These are phyloP conservation scores for Geopyxis carbonaria DNA, from an alignment of 495 filamentous ascomycete species.

Conservation along the genomic window DNA sequence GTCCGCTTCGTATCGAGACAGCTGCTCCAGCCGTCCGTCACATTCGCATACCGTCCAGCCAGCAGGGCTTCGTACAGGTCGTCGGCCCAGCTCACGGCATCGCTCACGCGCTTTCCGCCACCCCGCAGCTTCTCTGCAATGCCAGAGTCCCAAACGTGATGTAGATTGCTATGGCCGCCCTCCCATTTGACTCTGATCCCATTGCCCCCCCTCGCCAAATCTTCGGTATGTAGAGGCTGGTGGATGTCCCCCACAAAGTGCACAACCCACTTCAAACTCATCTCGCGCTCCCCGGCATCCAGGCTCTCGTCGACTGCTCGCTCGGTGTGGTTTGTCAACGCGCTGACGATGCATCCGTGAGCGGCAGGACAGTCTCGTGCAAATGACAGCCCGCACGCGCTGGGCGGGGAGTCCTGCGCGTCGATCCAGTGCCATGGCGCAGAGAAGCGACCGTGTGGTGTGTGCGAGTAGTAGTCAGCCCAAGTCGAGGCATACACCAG, in stretches of 20 bases:
- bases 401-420: constrained; percentile 45
- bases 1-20: constrained; percentile 36
- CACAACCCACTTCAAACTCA: constrained; percentile 45
- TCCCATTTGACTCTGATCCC: constrained; percentile 41
- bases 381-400: constrained; percentile 40
- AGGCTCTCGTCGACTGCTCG: constrained; percentile 29
- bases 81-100: constrained; percentile 37
- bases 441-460: constrained; percentile 38
- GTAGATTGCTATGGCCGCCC: constrained; percentile 33
- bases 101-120: constrained; percentile 30
- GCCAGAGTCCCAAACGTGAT: constrained; percentile 45
- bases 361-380: constrained; percentile 40
- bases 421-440: constrained; percentile 56
- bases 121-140: constrained; percentile 44
- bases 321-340: constrained; percentile 31
- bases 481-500: constrained; percentile 45
- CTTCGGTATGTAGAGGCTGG: constrained; percentile 47
- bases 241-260: constrained; percentile 44
- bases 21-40: constrained; percentile 30
- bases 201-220: constrained; percentile 43
- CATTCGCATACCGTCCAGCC: constrained; percentile 32
- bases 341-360: constrained; percentile 44
- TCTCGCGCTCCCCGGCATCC: constrained; percentile 16
- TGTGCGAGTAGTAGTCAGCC: constrained; percentile 46
- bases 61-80: constrained; percentile 35